Percentiles rank a stretch among this genome's conserved stretches.
These are phyloP conservation scores for Acrasis kona DNA, from an alignment of 78 protist genomes.

Conservation along the genomic window DNA sequence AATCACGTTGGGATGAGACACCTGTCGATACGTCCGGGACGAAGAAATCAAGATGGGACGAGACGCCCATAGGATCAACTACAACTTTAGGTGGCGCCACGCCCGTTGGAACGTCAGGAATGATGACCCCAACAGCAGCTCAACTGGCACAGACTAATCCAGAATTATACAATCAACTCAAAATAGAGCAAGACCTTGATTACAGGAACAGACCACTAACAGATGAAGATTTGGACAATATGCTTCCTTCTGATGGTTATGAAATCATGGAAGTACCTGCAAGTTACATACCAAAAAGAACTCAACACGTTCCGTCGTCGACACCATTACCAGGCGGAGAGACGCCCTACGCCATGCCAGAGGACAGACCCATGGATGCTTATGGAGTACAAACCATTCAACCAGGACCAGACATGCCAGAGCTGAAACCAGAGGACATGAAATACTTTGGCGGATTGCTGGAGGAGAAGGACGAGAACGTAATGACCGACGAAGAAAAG, in stretches of 20 bases:
- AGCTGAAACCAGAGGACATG: conserved; percentile 89
- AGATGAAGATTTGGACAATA: conserved; percentile 89
- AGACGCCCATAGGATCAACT: conserved; percentile 45
- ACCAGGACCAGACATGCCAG: conserved; percentile 52
- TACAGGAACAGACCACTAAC: conserved; percentile 82
- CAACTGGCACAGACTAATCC: conserved; percentile 3
- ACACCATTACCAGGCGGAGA: conserved; percentile 2
- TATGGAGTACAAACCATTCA: background rate
- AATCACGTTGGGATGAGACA: conserved; percentile 60
- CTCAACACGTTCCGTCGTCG: no score
- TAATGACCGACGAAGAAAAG: conserved; percentile 54
- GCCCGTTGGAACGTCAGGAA: conserved; percentile 44
- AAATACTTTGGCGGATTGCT: conserved; percentile 75
- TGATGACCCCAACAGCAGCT: conserved; percentile 11
- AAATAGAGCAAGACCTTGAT: conserved; percentile 70
- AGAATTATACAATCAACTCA: conserved; percentile 14
- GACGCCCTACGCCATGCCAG: background rate
- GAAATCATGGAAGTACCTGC: conserved; percentile 82
- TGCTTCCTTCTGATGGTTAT: conserved; percentile 89
- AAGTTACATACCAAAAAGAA: conserved; percentile 68
- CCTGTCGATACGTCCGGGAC: conserved; percentile 15
- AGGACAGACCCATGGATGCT: background rate
- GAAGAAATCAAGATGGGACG: conserved; percentile 75
- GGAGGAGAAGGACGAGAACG: conserved; percentile 55
- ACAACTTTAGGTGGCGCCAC: conserved; percentile 7